A percentile compares a stretch with the other conserved stretches of the same genome.
These are phyloP conservation scores for Camelina neglecta DNA, from an alignment of 345 rosid species.

Conservation along the genomic window DNA sequence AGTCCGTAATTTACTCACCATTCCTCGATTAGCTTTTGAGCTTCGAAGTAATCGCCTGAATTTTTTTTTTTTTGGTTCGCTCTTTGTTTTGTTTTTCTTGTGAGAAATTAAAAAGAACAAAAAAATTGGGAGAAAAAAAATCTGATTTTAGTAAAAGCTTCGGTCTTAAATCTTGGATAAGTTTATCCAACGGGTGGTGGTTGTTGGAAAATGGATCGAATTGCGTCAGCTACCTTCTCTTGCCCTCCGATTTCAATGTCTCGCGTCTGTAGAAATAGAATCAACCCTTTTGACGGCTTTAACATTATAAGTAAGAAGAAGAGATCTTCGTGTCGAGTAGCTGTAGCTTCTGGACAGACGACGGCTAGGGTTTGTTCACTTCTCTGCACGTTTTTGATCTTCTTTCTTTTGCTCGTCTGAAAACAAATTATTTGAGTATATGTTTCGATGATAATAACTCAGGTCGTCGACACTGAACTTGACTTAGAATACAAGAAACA, in stretches of 20 bases:
- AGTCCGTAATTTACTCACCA: not conserved
- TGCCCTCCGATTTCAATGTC: constrained; percentile 43
- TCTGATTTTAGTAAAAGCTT: not conserved
- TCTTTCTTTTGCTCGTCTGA: not conserved
- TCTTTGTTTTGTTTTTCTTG: no score
- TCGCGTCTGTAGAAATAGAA: constrained; percentile 34
- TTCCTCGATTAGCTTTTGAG: not conserved
- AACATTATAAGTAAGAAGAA: constrained; percentile 35
- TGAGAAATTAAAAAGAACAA: not conserved
- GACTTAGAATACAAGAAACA: constrained; percentile 72
- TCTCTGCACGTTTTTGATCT: constrained; percentile 24
- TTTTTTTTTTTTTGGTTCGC: no score
- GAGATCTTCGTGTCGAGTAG: constrained; percentile 49
- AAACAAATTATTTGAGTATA: constrained; percentile 3
- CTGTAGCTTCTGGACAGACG: constrained; percentile 47
- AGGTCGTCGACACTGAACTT: constrained; percentile 54
- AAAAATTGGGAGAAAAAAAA: not conserved
- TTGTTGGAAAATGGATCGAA: constrained; percentile 37
- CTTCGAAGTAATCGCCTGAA: constrained; percentile 26
- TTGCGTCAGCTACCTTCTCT: constrained; percentile 54
- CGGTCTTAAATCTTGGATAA: not conserved
- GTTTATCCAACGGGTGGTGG: constrained; percentile 24
- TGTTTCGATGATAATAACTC: constrained; percentile 33
- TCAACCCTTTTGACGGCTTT: constrained; percentile 34
- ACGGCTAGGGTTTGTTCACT: constrained; percentile 45